Evolutionary conservation across 805 yeast species (phyloP).

Genomic region (Clavispora phyllophila): DNA sequence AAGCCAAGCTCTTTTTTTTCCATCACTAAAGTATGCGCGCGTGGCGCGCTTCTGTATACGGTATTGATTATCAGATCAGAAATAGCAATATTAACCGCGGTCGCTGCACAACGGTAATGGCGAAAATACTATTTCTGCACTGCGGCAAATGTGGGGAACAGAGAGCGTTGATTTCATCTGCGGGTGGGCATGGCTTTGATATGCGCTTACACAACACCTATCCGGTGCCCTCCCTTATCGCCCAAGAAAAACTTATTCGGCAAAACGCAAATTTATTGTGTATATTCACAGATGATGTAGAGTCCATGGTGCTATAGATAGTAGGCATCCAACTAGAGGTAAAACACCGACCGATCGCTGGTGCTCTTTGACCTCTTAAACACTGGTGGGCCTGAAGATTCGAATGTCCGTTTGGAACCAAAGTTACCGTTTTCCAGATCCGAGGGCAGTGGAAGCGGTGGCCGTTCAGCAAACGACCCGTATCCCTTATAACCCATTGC

Average conservation of each 20-base stretch:
- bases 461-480: neutral
- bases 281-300: neutral
- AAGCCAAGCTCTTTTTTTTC: no score
- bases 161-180: neutral
- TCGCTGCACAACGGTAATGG: neutral
- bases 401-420: neutral
- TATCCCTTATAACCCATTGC: conserved; percentile 11
- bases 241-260: no score
- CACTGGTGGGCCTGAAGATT: neutral
- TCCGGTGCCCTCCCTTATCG: no score
- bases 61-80: neutral
- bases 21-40: no score
- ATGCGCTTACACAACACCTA: neutral
- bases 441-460: neutral
- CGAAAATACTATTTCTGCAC: neutral
- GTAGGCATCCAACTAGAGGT: no score
- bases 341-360: neutral
- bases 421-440: neutral
- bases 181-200: neutral
- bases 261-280: neutral
- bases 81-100: neutral
- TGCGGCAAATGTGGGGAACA: neutral
- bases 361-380: neutral
- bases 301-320: no score
- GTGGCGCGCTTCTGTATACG: neutral